Evolutionary conservation across 2,329 filamentous ascomycete genomes (phyloP).

Genomic region (Chaetomium sp.): DNA sequence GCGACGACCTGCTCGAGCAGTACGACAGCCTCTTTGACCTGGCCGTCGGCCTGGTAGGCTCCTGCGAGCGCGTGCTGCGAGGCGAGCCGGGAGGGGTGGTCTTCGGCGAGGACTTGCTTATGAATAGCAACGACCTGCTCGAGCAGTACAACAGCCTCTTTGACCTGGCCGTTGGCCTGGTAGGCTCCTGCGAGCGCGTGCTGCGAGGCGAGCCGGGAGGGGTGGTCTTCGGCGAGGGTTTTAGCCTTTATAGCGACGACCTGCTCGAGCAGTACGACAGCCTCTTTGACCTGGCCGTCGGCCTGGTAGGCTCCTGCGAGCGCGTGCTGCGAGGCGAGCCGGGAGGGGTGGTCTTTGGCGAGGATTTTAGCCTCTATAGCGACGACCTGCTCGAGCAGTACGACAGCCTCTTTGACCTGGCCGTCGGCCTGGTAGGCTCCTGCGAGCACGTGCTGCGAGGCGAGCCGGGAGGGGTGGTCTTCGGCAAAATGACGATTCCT

Average conservation of each 20-base stretch:
- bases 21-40: background rate
- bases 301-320: conserved; percentile 6
- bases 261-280: conserved; percentile 19
- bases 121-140: background rate
- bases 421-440: conserved; percentile 15
- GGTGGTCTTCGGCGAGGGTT: conserved; percentile 4
- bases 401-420: conserved; percentile 21
- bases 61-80: background rate
- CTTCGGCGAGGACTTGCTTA: background rate
- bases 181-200: conserved; percentile 7
- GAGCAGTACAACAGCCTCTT: background rate
- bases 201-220: conserved; percentile 14
- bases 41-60: background rate
- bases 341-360: conserved; percentile 16
- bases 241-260: conserved; percentile 16
- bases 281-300: background rate
- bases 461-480: conserved; percentile 6
- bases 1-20: background rate
- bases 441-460: conserved; percentile 3
- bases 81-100: background rate
- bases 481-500: conserved; percentile 3
- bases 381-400: conserved; percentile 23
- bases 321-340: conserved; percentile 15
- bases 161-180: background rate
- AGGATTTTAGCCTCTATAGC: conserved; percentile 14